Percentiles rank a stretch among this genome's conserved stretches.
Evolutionary conservation across 345 rosid genomes (phyloP).

Genomic region (Ailanthus altissimus): DNA sequence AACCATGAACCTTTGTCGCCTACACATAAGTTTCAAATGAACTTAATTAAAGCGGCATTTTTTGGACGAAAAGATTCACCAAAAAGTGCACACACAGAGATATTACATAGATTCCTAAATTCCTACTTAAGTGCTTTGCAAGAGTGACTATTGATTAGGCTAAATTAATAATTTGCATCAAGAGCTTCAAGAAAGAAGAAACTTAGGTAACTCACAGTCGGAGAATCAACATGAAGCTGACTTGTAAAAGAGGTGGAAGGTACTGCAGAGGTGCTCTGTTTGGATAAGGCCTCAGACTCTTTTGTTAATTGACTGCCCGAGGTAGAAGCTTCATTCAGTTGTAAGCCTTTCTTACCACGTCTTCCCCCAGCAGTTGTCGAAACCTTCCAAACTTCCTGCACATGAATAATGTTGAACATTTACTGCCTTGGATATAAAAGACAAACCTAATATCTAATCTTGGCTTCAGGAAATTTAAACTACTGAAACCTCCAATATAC

Average conservation of each 20-base stretch:
- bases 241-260: constrained; percentile 29
- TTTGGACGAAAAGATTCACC: not conserved
- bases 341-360: constrained; percentile 78
- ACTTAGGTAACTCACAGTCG: constrained; percentile 41
- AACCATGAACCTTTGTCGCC: constrained; percentile 52
- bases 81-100: not conserved
- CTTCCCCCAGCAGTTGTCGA: constrained; percentile 85
- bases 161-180: constrained; percentile 3
- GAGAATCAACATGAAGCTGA: constrained; percentile 38
- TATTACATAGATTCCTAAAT: not conserved
- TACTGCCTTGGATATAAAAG: not conserved
- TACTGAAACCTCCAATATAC: constrained; percentile 36
- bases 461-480: constrained; percentile 19
- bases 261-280: constrained; percentile 39
- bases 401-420: constrained; percentile 19
- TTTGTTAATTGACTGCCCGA: constrained; percentile 49
- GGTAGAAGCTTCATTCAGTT: constrained; percentile 57
- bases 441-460: not conserved
- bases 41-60: not conserved
- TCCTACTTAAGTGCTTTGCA: not conserved
- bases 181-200: constrained; percentile 11
- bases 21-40: constrained; percentile 30
- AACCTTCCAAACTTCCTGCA: constrained; percentile 96
- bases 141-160: constrained; percentile 1
- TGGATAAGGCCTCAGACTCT: constrained; percentile 64